Conservation (phyloP, 2,329 filamentous ascomycete genomes). For the Phialophora expanda region DNA sequence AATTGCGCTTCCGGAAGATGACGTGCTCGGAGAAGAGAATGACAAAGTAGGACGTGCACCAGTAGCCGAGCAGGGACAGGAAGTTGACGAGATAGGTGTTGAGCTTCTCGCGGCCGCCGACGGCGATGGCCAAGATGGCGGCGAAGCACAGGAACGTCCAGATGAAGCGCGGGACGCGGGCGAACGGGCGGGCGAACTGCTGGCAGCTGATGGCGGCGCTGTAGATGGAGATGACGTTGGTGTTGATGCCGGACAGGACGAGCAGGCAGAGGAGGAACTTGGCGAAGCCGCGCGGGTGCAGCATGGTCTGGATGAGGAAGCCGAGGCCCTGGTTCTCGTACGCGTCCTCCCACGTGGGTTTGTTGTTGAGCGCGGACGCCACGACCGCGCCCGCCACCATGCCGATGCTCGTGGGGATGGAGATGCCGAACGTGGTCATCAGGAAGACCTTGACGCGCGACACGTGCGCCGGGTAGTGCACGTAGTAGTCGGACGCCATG, state of each 20-base stretch:
- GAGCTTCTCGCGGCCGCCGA: slow-evolving; percentile 53
- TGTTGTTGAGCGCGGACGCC: slow-evolving; percentile 51
- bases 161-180: slow-evolving; percentile 54
- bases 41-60: slow-evolving; percentile 57
- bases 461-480: slow-evolving; percentile 37
- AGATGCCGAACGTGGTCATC: slow-evolving; percentile 56
- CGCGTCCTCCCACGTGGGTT: slow-evolving; percentile 48
- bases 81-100: slow-evolving; percentile 55
- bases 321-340: slow-evolving; percentile 53
- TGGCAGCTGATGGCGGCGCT: slow-evolving; percentile 46
- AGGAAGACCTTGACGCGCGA: slow-evolving; percentile 46
- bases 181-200: slow-evolving; percentile 51
- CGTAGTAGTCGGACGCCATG: slow-evolving; percentile 40
- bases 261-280: slow-evolving; percentile 51
- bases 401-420: slow-evolving; percentile 56
- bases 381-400: slow-evolving; percentile 55
- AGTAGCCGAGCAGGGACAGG: slow-evolving; percentile 57
- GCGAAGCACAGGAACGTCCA: slow-evolving; percentile 57
- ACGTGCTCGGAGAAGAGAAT: slow-evolving; percentile 58
- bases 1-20: slow-evolving; percentile 52
- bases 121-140: slow-evolving; percentile 53
- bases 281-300: slow-evolving; percentile 55
- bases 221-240: slow-evolving; percentile 56
- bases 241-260: slow-evolving; percentile 53
- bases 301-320: slow-evolving; percentile 53